Conservation (phyloP, 495 filamentous ascomycete genomes). For the Aspergillus sparsus region DNA sequence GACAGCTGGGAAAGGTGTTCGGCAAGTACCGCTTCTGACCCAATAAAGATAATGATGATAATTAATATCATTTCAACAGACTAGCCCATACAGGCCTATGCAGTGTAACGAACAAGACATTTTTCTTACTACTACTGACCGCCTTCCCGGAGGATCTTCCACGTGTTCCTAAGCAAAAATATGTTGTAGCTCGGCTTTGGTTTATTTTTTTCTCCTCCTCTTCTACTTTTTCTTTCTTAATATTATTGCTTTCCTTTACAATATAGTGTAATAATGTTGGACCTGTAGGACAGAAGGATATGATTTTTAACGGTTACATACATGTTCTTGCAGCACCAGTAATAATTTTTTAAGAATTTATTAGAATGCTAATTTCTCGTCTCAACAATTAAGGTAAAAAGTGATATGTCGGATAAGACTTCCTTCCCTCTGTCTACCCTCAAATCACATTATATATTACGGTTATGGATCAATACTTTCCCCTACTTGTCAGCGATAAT, state of each 20-base stretch:
- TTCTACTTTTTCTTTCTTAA: background rate
- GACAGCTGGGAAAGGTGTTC: background rate
- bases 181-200: background rate
- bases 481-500: background rate
- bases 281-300: background rate
- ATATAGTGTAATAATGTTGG: background rate
- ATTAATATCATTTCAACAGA: background rate
- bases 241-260: background rate
- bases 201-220: too few species aligned
- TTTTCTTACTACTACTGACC: conserved; percentile 15
- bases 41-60: conserved; percentile 1
- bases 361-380: background rate
- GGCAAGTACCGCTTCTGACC: conserved; percentile 1
- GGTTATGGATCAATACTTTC: background rate
- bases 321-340: too few species aligned
- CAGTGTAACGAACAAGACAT: conserved; percentile 19
- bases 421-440: background rate
- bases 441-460: background rate
- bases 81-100: background rate
- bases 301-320: background rate
- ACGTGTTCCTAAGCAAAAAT: conserved; percentile 16
- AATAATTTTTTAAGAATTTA: too few species aligned
- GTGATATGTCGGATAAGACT: background rate
- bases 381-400: background rate
- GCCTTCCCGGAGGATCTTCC: conserved; percentile 28